phyloP scores from a whole-genome alignment of 139 green algal species.

The Microglena sp. region DNA sequence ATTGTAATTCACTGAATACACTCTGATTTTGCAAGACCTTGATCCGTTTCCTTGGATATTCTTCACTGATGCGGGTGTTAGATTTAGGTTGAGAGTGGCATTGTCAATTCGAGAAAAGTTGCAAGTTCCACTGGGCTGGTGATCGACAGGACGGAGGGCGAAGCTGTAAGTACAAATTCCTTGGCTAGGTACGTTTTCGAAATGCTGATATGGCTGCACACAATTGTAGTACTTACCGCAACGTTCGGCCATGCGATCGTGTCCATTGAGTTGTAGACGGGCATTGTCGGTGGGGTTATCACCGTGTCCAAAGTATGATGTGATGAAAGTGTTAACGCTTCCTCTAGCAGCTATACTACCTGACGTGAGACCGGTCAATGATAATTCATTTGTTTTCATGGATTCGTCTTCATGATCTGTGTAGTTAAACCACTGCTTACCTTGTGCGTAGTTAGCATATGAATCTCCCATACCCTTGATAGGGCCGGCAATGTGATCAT shows the following conservation, averaged over 20 bases:
- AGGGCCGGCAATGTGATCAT: background rate
- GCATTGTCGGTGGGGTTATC: slow-evolving; percentile 5
- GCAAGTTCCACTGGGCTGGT: slow-evolving; percentile 16
- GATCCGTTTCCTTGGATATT: no score
- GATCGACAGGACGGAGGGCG: slow-evolving; percentile 7
- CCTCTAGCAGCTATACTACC: no score
- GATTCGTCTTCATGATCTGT: no score
- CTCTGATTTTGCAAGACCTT: background rate
- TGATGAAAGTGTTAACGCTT: no score
- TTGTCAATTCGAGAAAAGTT: slow-evolving; percentile 26
- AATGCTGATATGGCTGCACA: slow-evolving; percentile 15
- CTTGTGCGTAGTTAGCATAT: no score
- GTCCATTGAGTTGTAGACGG: slow-evolving; percentile 14
- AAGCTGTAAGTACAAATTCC: slow-evolving; percentile 20
- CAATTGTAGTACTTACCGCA: slow-evolving; percentile 12
- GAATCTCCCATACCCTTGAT: no score
- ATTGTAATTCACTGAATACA: slow-evolving; percentile 18
- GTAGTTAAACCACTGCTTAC: slow-evolving; percentile 17
- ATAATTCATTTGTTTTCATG: no score
- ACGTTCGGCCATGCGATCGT: slow-evolving; percentile 13
- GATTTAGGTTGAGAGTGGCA: slow-evolving; percentile 12
- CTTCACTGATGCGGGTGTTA: no score
- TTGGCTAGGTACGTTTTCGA: slow-evolving; percentile 9
- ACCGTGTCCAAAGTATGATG: background rate
- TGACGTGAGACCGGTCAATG: no score